Evolutionary conservation across 2,329 filamentous ascomycete species (phyloP).

Genomic region (Apiospora malaysiana): DNA sequence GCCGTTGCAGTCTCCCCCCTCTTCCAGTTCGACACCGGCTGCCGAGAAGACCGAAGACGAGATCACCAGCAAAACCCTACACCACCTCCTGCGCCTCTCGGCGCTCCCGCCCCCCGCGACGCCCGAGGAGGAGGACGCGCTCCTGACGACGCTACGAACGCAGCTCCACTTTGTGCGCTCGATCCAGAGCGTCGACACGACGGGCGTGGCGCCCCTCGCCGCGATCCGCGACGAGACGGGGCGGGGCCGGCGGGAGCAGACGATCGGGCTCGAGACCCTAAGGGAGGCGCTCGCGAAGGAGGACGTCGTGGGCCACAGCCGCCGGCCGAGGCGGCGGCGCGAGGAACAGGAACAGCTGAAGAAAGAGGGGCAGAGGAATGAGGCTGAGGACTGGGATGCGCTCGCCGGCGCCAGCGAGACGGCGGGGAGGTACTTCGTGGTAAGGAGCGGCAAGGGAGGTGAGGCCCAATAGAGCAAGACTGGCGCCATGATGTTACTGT

Average conservation of each 20-base stretch:
- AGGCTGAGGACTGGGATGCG: slow-evolving; percentile 69
- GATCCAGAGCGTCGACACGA: slow-evolving; percentile 80
- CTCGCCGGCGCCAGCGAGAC: slow-evolving; percentile 69
- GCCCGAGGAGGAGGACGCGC: slow-evolving; percentile 66
- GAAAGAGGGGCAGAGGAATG: slow-evolving; percentile 20
- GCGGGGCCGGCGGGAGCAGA: slow-evolving; percentile 58
- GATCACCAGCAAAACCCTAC: slow-evolving; percentile 72
- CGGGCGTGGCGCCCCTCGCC: slow-evolving; percentile 73
- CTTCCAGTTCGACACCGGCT: slow-evolving; percentile 31
- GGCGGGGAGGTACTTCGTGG: slow-evolving; percentile 77
- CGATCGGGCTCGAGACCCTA: slow-evolving; percentile 64
- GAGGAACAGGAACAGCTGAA: slow-evolving; percentile 14
- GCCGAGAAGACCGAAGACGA: slow-evolving; percentile 35
- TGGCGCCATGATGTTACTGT: not conserved
- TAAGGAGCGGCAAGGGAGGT: slow-evolving; percentile 61
- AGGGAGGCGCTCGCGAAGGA: slow-evolving; percentile 64
- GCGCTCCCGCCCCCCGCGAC: slow-evolving; percentile 77
- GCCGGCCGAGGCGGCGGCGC: slow-evolving; percentile 34
- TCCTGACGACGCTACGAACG: slow-evolving; percentile 76
- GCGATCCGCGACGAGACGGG: slow-evolving; percentile 82
- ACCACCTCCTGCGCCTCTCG: slow-evolving; percentile 86
- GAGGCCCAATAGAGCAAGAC: slow-evolving; percentile 26
- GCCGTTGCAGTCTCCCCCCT: slow-evolving; percentile 45
- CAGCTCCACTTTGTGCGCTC: slow-evolving; percentile 92
- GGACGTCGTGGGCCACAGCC: slow-evolving; percentile 61